phyloP scores from a whole-genome alignment of 2,329 filamentous ascomycete species.

The Trichoderma simmonsii region DNA sequence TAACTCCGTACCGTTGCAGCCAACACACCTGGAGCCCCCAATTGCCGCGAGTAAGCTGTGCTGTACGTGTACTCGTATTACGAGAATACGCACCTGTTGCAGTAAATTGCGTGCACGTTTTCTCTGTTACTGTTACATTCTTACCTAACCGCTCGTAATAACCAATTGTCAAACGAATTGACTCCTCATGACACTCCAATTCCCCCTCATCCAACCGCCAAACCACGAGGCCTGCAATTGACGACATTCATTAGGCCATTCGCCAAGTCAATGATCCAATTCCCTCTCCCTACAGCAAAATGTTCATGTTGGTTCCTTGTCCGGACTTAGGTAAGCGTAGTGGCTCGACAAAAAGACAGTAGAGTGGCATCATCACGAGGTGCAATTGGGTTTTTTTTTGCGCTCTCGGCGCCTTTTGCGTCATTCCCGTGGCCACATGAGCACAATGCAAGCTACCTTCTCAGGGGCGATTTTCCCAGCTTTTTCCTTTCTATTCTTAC shows the following conservation, averaged over 20 bases:
- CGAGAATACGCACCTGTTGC: background rate
- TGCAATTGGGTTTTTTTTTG: conserved; percentile 3
- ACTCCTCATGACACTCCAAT: background rate
- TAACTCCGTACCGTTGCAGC: background rate
- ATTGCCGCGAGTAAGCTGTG: background rate
- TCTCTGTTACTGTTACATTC: background rate
- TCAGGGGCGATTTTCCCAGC: background rate
- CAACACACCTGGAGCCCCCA: background rate
- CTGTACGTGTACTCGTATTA: background rate
- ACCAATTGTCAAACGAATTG: background rate
- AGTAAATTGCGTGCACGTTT: background rate
- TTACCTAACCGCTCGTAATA: background rate
- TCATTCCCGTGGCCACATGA: conserved; percentile 2
- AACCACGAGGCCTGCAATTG: background rate
- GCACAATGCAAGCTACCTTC: background rate
- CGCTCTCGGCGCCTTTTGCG: background rate
- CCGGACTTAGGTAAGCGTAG: background rate
- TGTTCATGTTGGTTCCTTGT: background rate
- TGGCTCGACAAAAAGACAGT: background rate
- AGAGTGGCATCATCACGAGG: conserved; percentile 10
- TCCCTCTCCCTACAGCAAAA: background rate
- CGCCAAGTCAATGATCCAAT: background rate
- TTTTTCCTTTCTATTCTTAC: background rate
- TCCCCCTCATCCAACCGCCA: background rate
- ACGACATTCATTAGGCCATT: background rate